These are phyloP conservation scores for Fraxinus quadrangulata DNA, from an alignment of 257 asterid genomes.

Conservation along the genomic window DNA sequence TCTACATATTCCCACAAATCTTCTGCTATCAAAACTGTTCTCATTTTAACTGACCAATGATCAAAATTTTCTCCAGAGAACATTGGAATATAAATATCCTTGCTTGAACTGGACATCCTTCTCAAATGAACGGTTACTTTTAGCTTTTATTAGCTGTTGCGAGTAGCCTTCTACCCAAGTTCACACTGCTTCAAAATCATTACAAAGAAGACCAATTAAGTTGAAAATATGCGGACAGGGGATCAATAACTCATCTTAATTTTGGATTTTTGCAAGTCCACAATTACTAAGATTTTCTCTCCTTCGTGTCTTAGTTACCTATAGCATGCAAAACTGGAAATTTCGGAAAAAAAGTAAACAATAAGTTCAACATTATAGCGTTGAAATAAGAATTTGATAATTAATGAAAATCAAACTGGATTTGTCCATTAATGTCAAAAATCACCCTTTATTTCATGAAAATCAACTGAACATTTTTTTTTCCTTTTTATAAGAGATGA, in stretches of 20 bases:
- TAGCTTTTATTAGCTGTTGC: not conserved
- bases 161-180: not conserved
- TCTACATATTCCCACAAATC: slow-evolving; percentile 19
- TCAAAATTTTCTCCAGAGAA: slow-evolving; percentile 11
- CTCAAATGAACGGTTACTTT: not conserved
- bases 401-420: not conserved
- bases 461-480: no score
- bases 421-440: not conserved
- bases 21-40: not conserved
- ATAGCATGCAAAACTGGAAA: not conserved
- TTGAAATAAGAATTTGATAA: not conserved
- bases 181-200: not conserved
- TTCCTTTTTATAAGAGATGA: not conserved
- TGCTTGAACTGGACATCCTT: slow-evolving; percentile 9
- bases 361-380: not conserved
- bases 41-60: slow-evolving; percentile 18
- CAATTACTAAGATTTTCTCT: not conserved
- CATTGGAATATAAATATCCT: not conserved
- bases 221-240: not conserved
- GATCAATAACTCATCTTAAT: not conserved
- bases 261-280: not conserved
- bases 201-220: not conserved
- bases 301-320: not conserved
- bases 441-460: not conserved
- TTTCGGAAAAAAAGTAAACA: not conserved